These are phyloP conservation scores for Coniochaeta sp. DNA, from an alignment of 2,329 filamentous ascomycete species.

Conservation along the genomic window DNA sequence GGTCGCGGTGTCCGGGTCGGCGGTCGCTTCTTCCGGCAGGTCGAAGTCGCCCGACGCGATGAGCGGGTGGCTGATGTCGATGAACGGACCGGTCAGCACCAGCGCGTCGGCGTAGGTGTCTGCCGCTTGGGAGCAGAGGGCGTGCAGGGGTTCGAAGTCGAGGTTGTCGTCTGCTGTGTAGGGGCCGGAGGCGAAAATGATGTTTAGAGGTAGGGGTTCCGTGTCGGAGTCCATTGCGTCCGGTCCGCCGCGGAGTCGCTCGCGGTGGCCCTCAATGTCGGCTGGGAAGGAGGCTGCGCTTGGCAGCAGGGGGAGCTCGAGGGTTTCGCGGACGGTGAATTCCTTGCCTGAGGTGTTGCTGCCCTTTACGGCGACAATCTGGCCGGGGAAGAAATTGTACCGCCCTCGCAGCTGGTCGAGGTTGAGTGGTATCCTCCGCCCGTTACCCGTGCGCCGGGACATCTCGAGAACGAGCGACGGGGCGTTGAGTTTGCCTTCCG, in stretches of 20 bases:
- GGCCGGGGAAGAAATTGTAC: slow-evolving; percentile 88
- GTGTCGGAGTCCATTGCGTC: slow-evolving; percentile 56
- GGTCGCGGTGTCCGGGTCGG: slow-evolving; percentile 72
- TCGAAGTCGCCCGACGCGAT: slow-evolving; percentile 76
- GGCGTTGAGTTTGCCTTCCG: slow-evolving; percentile 79
- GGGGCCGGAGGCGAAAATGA: slow-evolving; percentile 76
- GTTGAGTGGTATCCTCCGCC: slow-evolving; percentile 72
- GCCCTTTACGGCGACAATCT: slow-evolving; percentile 81
- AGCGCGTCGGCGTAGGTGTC: slow-evolving; percentile 71
- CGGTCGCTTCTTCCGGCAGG: slow-evolving; percentile 57
- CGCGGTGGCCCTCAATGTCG: slow-evolving; percentile 60
- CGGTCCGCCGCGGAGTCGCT: slow-evolving; percentile 58
- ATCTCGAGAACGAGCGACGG: slow-evolving; percentile 85
- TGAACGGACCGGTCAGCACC: slow-evolving; percentile 77
- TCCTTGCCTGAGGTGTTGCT: slow-evolving; percentile 80
- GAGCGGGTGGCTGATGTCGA: slow-evolving; percentile 86
- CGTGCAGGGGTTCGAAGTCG: slow-evolving; percentile 78
- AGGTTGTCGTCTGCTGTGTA: slow-evolving; percentile 92
- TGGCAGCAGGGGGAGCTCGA: slow-evolving; percentile 68
- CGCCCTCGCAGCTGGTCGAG: slow-evolving; percentile 53
- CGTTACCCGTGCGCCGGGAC: slow-evolving; percentile 75
- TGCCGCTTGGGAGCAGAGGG: slow-evolving; percentile 71
- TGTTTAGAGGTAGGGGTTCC: slow-evolving; percentile 60
- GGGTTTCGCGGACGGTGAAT: slow-evolving; percentile 72
- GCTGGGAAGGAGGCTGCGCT: slow-evolving; percentile 63